Evolutionary conservation across 2,329 filamentous ascomycete genomes (phyloP).

Genomic region (Cytospora piceicola): DNA sequence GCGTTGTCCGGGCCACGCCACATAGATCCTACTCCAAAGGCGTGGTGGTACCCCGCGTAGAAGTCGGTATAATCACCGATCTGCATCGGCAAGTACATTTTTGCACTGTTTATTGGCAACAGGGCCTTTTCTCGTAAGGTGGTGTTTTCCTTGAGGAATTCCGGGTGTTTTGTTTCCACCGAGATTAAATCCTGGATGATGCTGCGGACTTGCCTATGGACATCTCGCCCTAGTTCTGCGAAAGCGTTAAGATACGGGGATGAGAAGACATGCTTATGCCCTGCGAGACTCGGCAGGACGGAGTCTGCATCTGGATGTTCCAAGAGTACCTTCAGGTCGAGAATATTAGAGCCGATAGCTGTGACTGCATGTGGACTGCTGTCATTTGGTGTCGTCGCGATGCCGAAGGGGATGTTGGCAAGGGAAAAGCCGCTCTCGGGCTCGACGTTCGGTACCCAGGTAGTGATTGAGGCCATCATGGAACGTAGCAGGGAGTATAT

Average conservation of each 20-base stretch:
- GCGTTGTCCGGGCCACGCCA: slow-evolving; percentile 75
- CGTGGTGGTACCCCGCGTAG: slow-evolving; percentile 80
- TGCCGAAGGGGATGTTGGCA: slow-evolving; percentile 76
- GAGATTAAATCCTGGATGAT: slow-evolving; percentile 71
- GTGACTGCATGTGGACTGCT: slow-evolving; percentile 58
- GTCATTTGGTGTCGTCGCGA: slow-evolving; percentile 61
- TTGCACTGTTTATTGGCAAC: slow-evolving; percentile 61
- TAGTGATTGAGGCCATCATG: slow-evolving; percentile 23
- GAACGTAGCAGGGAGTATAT: not conserved
- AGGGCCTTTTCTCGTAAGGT: slow-evolving; percentile 61
- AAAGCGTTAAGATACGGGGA: slow-evolving; percentile 57
- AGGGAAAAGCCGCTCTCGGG: slow-evolving; percentile 69
- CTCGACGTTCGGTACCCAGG: slow-evolving; percentile 40
- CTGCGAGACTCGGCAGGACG: slow-evolving; percentile 33
- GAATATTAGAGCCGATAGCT: slow-evolving; percentile 68
- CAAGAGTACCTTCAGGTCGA: slow-evolving; percentile 68
- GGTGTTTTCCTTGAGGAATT: slow-evolving; percentile 65
- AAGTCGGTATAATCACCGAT: slow-evolving; percentile 88
- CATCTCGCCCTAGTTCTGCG: slow-evolving; percentile 69
- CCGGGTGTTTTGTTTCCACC: slow-evolving; percentile 60
- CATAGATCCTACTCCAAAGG: slow-evolving; percentile 67
- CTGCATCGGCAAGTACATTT: slow-evolving; percentile 72
- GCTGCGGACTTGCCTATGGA: slow-evolving; percentile 70
- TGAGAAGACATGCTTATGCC: slow-evolving; percentile 33
- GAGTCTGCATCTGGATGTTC: slow-evolving; percentile 59